Percentiles rank a stretch among this genome's conserved stretches.
Conservation (phyloP, 805 yeast species). For the Clavispora asparagi region DNA sequence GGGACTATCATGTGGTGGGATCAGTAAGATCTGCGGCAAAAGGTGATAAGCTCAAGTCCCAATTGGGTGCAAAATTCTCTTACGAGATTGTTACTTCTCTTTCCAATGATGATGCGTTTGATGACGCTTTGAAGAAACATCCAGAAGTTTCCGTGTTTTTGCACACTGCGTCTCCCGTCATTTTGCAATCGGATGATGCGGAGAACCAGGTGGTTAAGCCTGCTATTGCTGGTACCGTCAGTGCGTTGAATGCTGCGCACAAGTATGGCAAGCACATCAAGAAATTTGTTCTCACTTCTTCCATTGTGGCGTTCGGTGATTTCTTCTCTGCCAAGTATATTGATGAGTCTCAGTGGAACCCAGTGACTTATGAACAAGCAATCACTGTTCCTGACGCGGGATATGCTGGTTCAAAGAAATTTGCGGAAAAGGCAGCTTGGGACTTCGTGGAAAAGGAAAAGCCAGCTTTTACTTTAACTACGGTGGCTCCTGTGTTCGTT, state of each 20-base stretch:
- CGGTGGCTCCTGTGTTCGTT: slow-evolving; percentile 41
- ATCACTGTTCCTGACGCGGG: slow-evolving; percentile 1
- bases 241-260: slow-evolving; percentile 9
- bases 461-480: slow-evolving; percentile 33
- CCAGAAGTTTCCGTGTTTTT: slow-evolving; percentile 50
- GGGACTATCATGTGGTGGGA: slow-evolving; percentile 1
- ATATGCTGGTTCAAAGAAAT: slow-evolving; percentile 3
- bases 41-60: not conserved
- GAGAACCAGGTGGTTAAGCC: slow-evolving; percentile 52
- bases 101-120: slow-evolving; percentile 20
- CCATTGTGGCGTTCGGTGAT: slow-evolving; percentile 8
- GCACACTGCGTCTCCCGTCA: slow-evolving; percentile 60
- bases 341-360: slow-evolving; percentile 41
- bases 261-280: slow-evolving; percentile 7
- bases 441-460: slow-evolving; percentile 38
- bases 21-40: not conserved
- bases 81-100: not conserved
- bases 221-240: slow-evolving; percentile 33
- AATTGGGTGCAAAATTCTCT: not conserved
- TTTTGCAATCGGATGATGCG: slow-evolving; percentile 38
- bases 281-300: slow-evolving; percentile 9
- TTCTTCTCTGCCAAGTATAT: slow-evolving; percentile 1
- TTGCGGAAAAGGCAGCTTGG: slow-evolving; percentile 35
- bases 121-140: slow-evolving; percentile 38
- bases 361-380: slow-evolving; percentile 43